These are phyloP conservation scores for Guyanaporus albipodus DNA, from an alignment of 768 basidiomycete species.

Conservation along the genomic window DNA sequence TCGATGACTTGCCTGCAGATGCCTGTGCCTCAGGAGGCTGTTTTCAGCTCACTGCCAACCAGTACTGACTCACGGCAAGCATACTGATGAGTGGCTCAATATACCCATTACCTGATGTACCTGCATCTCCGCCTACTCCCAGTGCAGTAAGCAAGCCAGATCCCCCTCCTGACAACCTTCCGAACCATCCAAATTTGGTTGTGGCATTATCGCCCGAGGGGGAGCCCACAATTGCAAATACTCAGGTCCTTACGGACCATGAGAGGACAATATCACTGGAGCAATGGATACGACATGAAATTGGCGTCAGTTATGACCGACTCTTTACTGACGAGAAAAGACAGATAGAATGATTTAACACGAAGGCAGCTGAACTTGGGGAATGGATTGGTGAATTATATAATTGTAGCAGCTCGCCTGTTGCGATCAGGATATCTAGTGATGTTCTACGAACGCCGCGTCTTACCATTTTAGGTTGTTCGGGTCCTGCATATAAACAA, in stretches of 20 bases:
- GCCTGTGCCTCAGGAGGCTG: background rate
- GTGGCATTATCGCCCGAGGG: constrained; percentile 14
- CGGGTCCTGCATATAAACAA: too few species aligned
- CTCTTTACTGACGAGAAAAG: constrained; percentile 49
- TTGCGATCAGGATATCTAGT: too few species aligned
- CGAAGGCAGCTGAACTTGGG: constrained; percentile 40
- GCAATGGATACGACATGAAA: constrained; percentile 78
- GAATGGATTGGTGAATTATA: constrained; percentile 34
- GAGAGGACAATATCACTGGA: constrained; percentile 80
- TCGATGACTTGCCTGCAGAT: background rate
- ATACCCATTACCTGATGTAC: background rate
- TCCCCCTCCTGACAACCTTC: background rate
- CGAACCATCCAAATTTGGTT: constrained; percentile 5
- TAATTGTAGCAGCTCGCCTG: too few species aligned
- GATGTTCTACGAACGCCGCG: too few species aligned
- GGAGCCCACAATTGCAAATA: constrained; percentile 8
- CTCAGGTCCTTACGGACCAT: constrained; percentile 32
- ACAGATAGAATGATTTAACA: constrained; percentile 46
- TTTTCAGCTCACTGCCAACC: background rate
- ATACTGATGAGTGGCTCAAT: background rate
- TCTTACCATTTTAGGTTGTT: too few species aligned
- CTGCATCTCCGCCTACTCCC: background rate
- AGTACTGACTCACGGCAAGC: background rate
- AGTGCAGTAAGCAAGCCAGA: background rate
- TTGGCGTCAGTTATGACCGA: constrained; percentile 60